These are phyloP conservation scores for Myxozyma lipomycoides DNA, from an alignment of 805 yeast genomes.

Conservation along the genomic window DNA sequence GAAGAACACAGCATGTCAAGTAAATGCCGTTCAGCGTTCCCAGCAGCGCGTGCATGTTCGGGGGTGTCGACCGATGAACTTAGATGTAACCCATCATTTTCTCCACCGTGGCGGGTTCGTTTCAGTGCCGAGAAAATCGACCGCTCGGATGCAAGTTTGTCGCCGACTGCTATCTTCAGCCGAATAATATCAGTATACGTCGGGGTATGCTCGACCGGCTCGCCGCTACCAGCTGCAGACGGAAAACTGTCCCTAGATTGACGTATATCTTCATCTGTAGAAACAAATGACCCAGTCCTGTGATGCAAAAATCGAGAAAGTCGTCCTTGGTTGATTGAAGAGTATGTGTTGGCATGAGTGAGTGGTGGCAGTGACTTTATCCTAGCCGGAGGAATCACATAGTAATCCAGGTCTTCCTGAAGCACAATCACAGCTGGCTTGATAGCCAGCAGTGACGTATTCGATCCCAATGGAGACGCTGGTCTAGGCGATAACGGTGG, in stretches of 20 bases:
- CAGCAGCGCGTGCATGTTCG: conserved; percentile 36
- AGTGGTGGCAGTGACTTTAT: conserved; percentile 35
- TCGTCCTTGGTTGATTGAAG: not conserved
- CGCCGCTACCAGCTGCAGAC: not conserved
- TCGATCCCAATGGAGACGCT: not conserved
- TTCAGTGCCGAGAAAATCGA: conserved; percentile 66
- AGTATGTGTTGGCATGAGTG: not conserved
- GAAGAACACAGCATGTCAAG: conserved; percentile 91
- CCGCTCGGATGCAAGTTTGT: conserved; percentile 52
- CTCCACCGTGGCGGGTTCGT: conserved; percentile 13
- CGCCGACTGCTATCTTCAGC: conserved; percentile 71
- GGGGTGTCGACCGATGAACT: conserved; percentile 11
- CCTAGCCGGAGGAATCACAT: conserved; percentile 70
- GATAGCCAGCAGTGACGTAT: conserved; percentile 52
- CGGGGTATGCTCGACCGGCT: conserved; percentile 6
- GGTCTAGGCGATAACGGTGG: conserved; percentile 1
- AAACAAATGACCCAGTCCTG: not conserved
- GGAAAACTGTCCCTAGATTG: not conserved
- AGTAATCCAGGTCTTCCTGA: conserved; percentile 90
- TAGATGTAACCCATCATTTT: not conserved
- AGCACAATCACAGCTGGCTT: conserved; percentile 89
- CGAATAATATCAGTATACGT: conserved; percentile 55
- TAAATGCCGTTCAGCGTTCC: conserved; percentile 91
- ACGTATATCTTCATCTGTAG: not conserved
- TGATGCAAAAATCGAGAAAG: not conserved